phyloP scores from a whole-genome alignment of 352 stramenopile species.

The Globisporangium middletonii region DNA sequence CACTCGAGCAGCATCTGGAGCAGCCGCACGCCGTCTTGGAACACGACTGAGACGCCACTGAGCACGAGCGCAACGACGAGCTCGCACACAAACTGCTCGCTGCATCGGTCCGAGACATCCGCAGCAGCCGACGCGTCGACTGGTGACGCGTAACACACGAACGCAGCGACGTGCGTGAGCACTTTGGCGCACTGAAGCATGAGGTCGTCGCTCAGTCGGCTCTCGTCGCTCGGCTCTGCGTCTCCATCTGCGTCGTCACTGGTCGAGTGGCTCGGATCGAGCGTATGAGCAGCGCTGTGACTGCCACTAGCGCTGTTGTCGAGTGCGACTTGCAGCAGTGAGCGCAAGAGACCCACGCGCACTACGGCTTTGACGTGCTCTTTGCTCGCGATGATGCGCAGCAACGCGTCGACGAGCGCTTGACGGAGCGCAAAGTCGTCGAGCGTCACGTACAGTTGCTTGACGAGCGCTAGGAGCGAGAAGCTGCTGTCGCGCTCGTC shows the following conservation, averaged over 20 bases:
- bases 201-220: conserved; percentile 2
- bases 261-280: neutral
- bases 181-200: conserved; percentile 10
- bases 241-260: conserved; percentile 1
- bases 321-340: conserved; percentile 41
- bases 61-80: conserved; percentile 51
- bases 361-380: conserved; percentile 44
- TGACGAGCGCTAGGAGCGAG: conserved; percentile 41
- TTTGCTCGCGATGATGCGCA: conserved; percentile 28
- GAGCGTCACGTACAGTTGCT: conserved; percentile 75
- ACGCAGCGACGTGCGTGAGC: conserved; percentile 8
- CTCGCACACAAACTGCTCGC: conserved; percentile 25
- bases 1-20: conserved; percentile 55
- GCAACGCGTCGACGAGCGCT: conserved; percentile 26
- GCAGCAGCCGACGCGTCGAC: neutral
- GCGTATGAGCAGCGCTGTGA: neutral
- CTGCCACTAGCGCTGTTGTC: conserved; percentile 11
- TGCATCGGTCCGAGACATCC: neutral
- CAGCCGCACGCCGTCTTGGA: conserved; percentile 47
- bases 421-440: conserved; percentile 17
- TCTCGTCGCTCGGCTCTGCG: conserved; percentile 2
- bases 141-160: conserved; percentile 7
- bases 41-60: conserved; percentile 42
- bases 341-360: conserved; percentile 28
- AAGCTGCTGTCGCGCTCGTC: neutral